Base-by-base conservation (phyloP, 371 early-diverging fungal genomes). In the Syncephalastrum contaminatum region DNA sequence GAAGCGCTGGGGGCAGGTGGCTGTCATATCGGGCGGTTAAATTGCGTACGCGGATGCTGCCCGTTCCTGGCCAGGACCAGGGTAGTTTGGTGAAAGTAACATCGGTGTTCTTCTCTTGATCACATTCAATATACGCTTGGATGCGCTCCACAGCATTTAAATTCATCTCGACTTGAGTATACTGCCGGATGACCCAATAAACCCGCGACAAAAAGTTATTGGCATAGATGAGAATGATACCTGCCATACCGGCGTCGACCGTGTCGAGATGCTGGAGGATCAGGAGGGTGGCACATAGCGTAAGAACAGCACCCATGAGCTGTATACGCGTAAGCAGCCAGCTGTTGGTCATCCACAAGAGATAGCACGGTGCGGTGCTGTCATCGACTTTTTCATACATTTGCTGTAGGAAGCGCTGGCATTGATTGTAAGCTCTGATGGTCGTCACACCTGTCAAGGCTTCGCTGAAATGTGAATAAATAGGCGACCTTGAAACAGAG, bases 131-230 rank as follows among this genome's bases (percentile, higher is more conserved):
- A 62, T 93, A 95, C 64, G 94, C 88, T 41, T 82, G 75, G 0
- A 93, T 77, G n/a, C 96, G 86, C 64, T 96, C 96, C 4, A 96
- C 90, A 10, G 85, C 77, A 68, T 88, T 92, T 58, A 92, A 76
- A 39, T 85, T 75, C 87, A 90, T 89, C 63, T 93, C 94, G 42
- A 93, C 80, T 44, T 86, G 72, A 3, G 91, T 88, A 59, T 86
- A 87, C 52, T 78, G 78, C 14, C 77, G 67, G 13, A 78, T 70
- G 53, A 70, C 62, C 77, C 72, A 70, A 43, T 73, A 73, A 13
- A 77, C 64, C 36, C 67, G 56, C 25, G 63, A 69, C 57, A 85
- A 73, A 59, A 85, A 88, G 46, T 78, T 73, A 44, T 91, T 73
- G 14, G 92, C 89, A 64, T 91, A 94, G 6, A 88, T 80, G 52